Evolutionary conservation across 208 protist genomes (phyloP).

Genomic region (Leishmania turanica): DNA sequence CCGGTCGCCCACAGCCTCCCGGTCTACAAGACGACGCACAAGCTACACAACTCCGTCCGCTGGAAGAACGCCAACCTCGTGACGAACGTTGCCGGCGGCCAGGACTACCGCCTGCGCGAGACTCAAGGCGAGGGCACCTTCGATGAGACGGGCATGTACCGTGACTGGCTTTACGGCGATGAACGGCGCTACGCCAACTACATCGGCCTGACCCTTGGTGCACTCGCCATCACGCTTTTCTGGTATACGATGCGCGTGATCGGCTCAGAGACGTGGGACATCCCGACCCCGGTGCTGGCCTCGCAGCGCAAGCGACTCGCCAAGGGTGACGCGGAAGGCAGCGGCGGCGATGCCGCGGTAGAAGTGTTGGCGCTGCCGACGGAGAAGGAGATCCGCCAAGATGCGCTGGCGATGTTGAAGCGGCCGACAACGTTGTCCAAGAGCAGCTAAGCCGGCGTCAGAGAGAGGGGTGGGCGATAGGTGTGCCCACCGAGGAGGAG

Average conservation of each 20-base stretch:
- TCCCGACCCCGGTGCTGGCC: slow-evolving; percentile 77
- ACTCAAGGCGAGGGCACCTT: slow-evolving; percentile 85
- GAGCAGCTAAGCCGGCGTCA: slow-evolving; percentile 9
- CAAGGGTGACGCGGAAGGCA: slow-evolving; percentile 10
- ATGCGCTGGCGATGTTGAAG: slow-evolving; percentile 86
- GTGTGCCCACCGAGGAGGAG: not conserved
- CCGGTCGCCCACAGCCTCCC: slow-evolving; percentile 86
- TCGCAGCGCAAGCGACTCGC: slow-evolving; percentile 67
- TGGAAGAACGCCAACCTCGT: slow-evolving; percentile 91
- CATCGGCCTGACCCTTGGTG: slow-evolving; percentile 59
- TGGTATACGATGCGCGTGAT: slow-evolving; percentile 87
- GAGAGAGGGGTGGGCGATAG: not conserved
- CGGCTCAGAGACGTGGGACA: slow-evolving; percentile 85
- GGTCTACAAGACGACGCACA: slow-evolving; percentile 89
- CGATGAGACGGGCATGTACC: slow-evolving; percentile 89
- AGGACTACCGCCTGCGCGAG: slow-evolving; percentile 84
- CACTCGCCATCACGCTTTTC: slow-evolving; percentile 67
- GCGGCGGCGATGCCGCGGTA: slow-evolving; percentile 10
- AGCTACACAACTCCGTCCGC: slow-evolving; percentile 77
- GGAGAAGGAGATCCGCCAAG: slow-evolving; percentile 38
- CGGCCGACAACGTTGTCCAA: slow-evolving; percentile 63
- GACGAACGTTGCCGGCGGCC: slow-evolving; percentile 78
- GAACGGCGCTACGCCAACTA: slow-evolving; percentile 90
- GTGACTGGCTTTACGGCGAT: slow-evolving; percentile 90
- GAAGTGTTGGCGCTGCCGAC: slow-evolving; percentile 10